phyloP scores from a whole-genome alignment of 208 protist genomes.

The Trypanosoma brucei region DNA sequence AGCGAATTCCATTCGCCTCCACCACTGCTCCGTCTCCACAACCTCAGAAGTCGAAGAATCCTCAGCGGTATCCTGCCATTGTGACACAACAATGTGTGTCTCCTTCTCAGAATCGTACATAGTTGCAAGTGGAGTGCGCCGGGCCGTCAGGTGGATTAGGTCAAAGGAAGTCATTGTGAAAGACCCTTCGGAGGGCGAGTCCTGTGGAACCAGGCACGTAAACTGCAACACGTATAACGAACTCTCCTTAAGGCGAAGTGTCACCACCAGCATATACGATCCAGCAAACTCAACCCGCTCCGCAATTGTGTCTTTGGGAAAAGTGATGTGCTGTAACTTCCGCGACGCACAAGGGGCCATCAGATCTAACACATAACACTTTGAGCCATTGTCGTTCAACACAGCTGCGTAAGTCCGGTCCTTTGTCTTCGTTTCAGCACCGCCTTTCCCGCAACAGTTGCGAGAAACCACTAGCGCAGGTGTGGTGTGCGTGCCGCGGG shows the following conservation, averaged over 20 bases:
- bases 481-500: not conserved
- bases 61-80: not conserved
- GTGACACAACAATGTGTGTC: conserved; percentile 19
- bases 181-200: conserved; percentile 5
- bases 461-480: conserved; percentile 6
- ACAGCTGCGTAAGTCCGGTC: not conserved
- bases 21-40: conserved; percentile 3
- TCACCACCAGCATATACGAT: conserved; percentile 14
- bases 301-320: conserved; percentile 8
- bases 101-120: conserved; percentile 15
- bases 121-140: conserved; percentile 18
- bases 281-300: conserved; percentile 17
- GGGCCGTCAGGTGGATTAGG: conserved; percentile 6
- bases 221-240: conserved; percentile 9
- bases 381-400: conserved; percentile 4
- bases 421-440: not conserved
- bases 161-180: conserved; percentile 14
- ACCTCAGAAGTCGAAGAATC: not conserved
- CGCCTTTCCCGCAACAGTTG: not conserved
- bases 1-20: conserved; percentile 15
- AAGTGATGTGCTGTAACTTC: conserved; percentile 5
- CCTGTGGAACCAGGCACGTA: conserved; percentile 16
- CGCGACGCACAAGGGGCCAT: not conserved
- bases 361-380: conserved; percentile 9
- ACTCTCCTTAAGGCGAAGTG: conserved; percentile 5